phyloP scores from a whole-genome alignment of 176 grass and related monocot species.

The Typha latifolia region DNA sequence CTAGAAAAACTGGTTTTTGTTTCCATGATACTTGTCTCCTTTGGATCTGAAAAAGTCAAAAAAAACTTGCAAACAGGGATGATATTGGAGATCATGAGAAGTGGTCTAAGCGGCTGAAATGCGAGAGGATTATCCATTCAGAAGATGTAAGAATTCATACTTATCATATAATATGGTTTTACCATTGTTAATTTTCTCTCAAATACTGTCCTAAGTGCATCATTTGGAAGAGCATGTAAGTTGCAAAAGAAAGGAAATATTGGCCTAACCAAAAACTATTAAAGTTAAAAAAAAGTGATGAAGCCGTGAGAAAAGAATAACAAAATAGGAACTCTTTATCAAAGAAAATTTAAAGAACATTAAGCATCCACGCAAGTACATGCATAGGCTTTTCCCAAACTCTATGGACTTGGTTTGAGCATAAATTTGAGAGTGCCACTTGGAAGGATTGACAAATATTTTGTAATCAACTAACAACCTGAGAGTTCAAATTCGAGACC shows the following conservation, averaged over 20 bases:
- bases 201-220: too few relatives aligned
- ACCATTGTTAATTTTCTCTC: background rate
- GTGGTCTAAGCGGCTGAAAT: slow-evolving; percentile 53
- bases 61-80: slow-evolving; percentile 37
- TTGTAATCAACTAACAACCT: too few relatives aligned
- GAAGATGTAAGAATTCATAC: slow-evolving; percentile 47
- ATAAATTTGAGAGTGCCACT: too few relatives aligned
- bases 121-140: slow-evolving; percentile 64
- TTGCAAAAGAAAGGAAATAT: too few relatives aligned
- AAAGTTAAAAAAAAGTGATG: too few relatives aligned
- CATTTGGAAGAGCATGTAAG: too few relatives aligned
- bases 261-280: too few relatives aligned
- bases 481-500: too few relatives aligned
- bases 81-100: slow-evolving; percentile 80
- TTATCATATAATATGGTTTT: slow-evolving; percentile 4
- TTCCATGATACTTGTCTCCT: slow-evolving; percentile 5
- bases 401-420: too few relatives aligned
- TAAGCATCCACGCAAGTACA: too few relatives aligned
- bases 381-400: too few relatives aligned
- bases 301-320: background rate
- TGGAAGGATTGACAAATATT: too few relatives aligned
- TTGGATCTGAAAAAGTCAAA: slow-evolving; percentile 3
- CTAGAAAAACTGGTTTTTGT: slow-evolving; percentile 7
- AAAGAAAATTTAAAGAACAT: background rate
- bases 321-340: background rate